phyloP scores from a whole-genome alignment of 306 rosid species.

The Comarum palustre region DNA sequence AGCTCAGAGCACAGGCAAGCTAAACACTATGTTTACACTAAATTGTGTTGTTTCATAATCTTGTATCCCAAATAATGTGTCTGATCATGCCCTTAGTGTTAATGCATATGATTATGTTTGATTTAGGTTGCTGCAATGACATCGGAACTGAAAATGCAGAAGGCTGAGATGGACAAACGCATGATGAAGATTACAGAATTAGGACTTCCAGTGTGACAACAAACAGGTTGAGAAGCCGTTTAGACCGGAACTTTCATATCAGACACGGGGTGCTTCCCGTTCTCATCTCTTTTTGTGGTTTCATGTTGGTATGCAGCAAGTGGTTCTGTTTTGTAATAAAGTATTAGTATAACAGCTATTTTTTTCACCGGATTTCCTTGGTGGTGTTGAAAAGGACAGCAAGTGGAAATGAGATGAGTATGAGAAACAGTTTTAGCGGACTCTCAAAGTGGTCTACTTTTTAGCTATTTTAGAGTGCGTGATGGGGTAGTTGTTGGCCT shows the following conservation, averaged over 20 bases:
- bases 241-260: neutral
- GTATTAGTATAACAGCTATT: neutral
- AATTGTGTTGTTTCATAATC: neutral
- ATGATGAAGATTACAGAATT: slow-evolving; percentile 68
- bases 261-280: neutral
- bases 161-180: slow-evolving; percentile 51
- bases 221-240: neutral
- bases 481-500: too few species aligned
- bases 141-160: slow-evolving; percentile 55
- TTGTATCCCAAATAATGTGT: neutral
- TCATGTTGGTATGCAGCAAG: neutral
- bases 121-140: slow-evolving; percentile 73
- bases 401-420: neutral
- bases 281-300: neutral
- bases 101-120: neutral
- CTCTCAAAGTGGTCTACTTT: too few species aligned
- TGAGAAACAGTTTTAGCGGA: too few species aligned
- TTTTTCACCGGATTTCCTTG: neutral
- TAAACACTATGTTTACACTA: neutral
- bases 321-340: neutral
- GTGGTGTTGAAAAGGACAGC: neutral
- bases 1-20: slow-evolving; percentile 86
- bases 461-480: too few species aligned
- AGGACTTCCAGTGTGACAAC: slow-evolving; percentile 61
- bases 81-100: neutral